Percentiles rank a stretch among this genome's conserved stretches.
Evolutionary conservation across 139 green algal species (phyloP).

Genomic region (Picochlorum sp.): DNA sequence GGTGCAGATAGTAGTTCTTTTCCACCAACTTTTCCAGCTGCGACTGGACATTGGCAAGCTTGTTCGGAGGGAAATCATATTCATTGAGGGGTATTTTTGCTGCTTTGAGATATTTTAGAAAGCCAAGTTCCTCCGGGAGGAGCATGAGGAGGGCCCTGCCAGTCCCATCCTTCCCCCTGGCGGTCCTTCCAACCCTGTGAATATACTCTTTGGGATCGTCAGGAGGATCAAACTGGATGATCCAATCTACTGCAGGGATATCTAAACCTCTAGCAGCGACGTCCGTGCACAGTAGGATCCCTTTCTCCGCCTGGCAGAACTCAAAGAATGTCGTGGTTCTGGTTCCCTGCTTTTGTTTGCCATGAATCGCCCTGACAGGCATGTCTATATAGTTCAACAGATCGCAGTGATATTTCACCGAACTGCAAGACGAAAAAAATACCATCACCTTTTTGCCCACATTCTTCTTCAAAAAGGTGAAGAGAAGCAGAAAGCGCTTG

Average conservation of each 20-base stretch:
- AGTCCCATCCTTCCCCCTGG: conserved; percentile 67
- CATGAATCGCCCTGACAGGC: conserved; percentile 88
- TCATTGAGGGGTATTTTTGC: conserved; percentile 84
- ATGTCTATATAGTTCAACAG: conserved; percentile 99
- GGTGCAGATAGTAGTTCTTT: conserved; percentile 99
- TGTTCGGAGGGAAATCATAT: conserved; percentile 93
- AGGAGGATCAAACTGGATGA: conserved; percentile 96
- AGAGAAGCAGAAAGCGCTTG: conserved; percentile 94
- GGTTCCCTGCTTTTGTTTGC: conserved; percentile 98
- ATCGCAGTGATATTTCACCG: conserved; percentile 94
- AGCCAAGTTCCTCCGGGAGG: conserved; percentile 88
- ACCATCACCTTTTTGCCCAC: conserved; percentile 99
- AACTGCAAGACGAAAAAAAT: conserved; percentile 92
- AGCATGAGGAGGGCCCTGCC: conserved; percentile 92
- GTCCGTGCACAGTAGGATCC: conserved; percentile 93
- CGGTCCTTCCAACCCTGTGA: conserved; percentile 78
- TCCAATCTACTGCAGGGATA: conserved; percentile 96
- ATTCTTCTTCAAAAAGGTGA: conserved; percentile 99
- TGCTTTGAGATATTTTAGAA: conserved; percentile 82
- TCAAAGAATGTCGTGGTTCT: conserved; percentile 95
- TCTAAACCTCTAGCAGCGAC: conserved; percentile 95
- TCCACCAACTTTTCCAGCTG: conserved; percentile 95
- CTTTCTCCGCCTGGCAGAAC: conserved; percentile 83
- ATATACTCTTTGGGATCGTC: conserved; percentile 95
- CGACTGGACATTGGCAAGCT: conserved; percentile 92